Conservation (phyloP, 108 stramenopile genomes). For the Cyclotella atomus region DNA sequence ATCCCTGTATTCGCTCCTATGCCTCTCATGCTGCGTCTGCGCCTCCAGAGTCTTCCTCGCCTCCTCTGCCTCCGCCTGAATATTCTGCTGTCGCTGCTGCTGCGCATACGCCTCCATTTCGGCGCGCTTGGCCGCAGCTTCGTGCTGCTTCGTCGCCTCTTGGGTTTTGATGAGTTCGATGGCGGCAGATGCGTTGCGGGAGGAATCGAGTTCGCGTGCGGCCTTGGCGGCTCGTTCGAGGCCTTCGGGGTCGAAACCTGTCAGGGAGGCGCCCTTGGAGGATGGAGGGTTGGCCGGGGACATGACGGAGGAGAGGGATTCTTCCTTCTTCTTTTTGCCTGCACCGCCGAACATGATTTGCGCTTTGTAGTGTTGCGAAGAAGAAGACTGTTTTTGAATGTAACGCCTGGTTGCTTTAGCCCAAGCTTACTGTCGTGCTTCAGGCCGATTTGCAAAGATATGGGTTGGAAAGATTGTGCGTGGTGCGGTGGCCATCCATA, state of each 20-base stretch:
- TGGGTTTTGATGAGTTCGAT: slow-evolving; percentile 94
- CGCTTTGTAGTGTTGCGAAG: too few relatives aligned
- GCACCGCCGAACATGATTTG: slow-evolving; percentile 63
- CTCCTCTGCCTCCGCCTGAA: slow-evolving; percentile 94
- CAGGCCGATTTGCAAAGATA: not conserved
- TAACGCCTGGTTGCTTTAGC: not conserved
- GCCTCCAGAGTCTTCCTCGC: slow-evolving; percentile 93
- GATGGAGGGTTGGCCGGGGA: slow-evolving; percentile 83
- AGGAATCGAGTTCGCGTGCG: slow-evolving; percentile 84
- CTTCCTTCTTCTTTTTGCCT: slow-evolving; percentile 62
- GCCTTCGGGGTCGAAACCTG: slow-evolving; percentile 93
- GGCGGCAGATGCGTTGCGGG: slow-evolving; percentile 76
- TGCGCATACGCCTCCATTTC: slow-evolving; percentile 93
- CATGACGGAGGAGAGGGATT: slow-evolving; percentile 76
- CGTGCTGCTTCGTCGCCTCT: slow-evolving; percentile 95
- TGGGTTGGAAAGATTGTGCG: too few relatives aligned
- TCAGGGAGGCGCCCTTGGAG: slow-evolving; percentile 47
- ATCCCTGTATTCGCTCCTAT: slow-evolving; percentile 90
- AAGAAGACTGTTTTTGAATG: not conserved
- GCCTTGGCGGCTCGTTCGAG: slow-evolving; percentile 96
- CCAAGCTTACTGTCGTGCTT: not conserved
- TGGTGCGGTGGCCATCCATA: too few relatives aligned
- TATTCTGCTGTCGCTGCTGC: slow-evolving; percentile 86
- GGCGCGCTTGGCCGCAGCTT: slow-evolving; percentile 81
- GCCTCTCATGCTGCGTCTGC: slow-evolving; percentile 93